Evolutionary conservation across 2,329 filamentous ascomycete genomes (phyloP).

Genomic region (Fusarium sp.): DNA sequence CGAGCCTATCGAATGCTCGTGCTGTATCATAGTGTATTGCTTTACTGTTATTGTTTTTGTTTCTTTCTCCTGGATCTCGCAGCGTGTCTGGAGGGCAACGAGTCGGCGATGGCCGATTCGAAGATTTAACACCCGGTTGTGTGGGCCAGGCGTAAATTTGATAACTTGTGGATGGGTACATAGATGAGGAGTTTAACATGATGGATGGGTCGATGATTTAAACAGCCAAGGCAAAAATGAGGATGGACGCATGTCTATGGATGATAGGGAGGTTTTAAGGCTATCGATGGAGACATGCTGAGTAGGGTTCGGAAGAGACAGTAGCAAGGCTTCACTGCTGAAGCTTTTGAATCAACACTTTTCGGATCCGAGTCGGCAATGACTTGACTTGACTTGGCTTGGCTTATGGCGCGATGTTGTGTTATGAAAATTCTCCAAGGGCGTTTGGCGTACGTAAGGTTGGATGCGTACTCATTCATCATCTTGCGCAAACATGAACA

Average conservation of each 20-base stretch:
- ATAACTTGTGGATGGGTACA: background rate
- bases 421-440: too few relatives aligned
- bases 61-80: constrained; percentile 25
- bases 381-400: background rate
- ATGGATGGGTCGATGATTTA: constrained; percentile 35
- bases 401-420: background rate
- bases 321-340: background rate
- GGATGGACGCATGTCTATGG: constrained; percentile 9
- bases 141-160: background rate
- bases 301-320: background rate
- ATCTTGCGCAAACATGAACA: too few relatives aligned
- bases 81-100: constrained; percentile 7
- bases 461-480: too few relatives aligned
- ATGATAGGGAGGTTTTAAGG: background rate
- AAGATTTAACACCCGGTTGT: background rate
- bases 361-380: background rate
- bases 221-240: constrained; percentile 20
- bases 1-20: background rate
- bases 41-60: constrained; percentile 1
- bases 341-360: background rate
- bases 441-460: too few relatives aligned
- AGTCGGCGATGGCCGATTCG: background rate
- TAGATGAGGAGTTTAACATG: constrained; percentile 10
- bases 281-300: background rate
- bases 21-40: constrained; percentile 38